These are phyloP conservation scores for Solanum pimpinellifolium DNA, from an alignment of 257 asterid genomes.

Conservation along the genomic window DNA sequence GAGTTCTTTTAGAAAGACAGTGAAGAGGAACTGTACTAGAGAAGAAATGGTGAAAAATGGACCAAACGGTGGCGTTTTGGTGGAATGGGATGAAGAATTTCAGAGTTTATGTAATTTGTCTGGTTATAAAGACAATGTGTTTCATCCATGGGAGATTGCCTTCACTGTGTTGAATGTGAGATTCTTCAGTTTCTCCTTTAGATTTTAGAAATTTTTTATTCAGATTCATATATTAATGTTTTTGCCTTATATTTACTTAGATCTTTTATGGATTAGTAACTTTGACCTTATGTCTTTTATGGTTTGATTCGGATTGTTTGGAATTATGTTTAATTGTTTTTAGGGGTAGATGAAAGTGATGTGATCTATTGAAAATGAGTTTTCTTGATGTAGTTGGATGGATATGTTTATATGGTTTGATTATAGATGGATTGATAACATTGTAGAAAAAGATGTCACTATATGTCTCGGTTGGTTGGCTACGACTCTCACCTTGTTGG, in stretches of 20 bases:
- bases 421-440: background rate
- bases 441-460: background rate
- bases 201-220: background rate
- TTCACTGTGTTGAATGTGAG: constrained; percentile 73
- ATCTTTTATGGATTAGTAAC: background rate
- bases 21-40: constrained; percentile 55
- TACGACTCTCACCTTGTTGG: background rate
- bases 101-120: constrained; percentile 52
- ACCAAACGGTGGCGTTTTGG: constrained; percentile 36
- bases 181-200: background rate
- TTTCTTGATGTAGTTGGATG: background rate
- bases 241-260: background rate
- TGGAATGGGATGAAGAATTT: constrained; percentile 89
- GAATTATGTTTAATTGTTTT: background rate
- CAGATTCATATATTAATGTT: background rate
- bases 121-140: constrained; percentile 65
- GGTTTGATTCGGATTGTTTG: background rate
- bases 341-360: background rate
- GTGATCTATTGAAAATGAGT: background rate
- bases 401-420: background rate
- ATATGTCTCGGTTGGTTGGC: background rate
- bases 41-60: constrained; percentile 29
- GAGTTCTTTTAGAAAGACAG: constrained; percentile 44
- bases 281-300: background rate
- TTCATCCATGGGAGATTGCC: constrained; percentile 90